These are phyloP conservation scores for Aciculosporium take DNA, from an alignment of 2,329 filamentous ascomycete species.

Conservation along the genomic window DNA sequence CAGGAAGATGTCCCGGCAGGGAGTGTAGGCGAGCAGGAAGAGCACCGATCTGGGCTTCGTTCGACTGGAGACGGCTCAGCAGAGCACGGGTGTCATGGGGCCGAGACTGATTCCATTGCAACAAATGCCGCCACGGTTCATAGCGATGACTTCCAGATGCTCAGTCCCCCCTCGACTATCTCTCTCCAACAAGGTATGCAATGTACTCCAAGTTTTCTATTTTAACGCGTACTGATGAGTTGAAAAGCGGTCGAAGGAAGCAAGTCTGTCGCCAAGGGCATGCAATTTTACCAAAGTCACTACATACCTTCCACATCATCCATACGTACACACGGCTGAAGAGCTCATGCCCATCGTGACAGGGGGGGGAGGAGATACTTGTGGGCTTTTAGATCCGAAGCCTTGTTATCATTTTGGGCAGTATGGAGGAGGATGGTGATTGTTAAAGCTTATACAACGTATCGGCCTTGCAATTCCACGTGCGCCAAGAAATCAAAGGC, in stretches of 20 bases:
- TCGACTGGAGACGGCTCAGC: neutral
- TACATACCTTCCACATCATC: constrained; percentile 12
- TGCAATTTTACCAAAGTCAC: neutral
- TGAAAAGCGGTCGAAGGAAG: neutral
- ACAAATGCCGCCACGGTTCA: constrained; percentile 22
- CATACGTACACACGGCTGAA: constrained; percentile 4
- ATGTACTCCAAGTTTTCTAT: neutral
- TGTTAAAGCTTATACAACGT: neutral
- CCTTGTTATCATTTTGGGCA: neutral
- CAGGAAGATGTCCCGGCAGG: neutral
- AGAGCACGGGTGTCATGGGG: neutral
- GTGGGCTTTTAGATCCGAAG: neutral
- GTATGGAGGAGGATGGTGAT: no score
- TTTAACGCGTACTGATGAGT: neutral
- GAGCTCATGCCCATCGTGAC: neutral
- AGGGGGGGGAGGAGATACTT: neutral
- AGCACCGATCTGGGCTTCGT: neutral
- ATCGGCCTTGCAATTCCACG: neutral
- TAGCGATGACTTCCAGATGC: constrained; percentile 20
- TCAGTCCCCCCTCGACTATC: constrained; percentile 3
- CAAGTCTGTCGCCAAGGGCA: neutral
- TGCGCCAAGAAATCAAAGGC: neutral
- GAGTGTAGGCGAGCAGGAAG: neutral
- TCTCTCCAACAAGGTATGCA: neutral
- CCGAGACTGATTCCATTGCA: constrained; percentile 11